Evolutionary conservation across 2,329 filamentous ascomycete species (phyloP).

Genomic region (Fusarium nelsonii): DNA sequence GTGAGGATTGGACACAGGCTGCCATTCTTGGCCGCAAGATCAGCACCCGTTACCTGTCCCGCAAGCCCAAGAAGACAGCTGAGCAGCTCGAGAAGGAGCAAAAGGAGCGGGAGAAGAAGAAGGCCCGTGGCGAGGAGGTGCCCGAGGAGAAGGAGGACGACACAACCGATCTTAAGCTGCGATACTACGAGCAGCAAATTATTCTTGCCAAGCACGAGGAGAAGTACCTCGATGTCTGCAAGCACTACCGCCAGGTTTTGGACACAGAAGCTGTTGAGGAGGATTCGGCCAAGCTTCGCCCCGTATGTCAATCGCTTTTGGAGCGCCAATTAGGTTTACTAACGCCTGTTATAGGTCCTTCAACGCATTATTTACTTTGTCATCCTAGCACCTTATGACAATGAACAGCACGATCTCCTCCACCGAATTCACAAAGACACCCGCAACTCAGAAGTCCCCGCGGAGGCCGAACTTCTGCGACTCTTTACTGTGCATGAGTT

Average conservation of each 20-base stretch:
- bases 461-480: conserved; percentile 88
- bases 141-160: conserved; percentile 85
- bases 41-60: conserved; percentile 89
- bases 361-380: conserved; percentile 98
- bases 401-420: conserved; percentile 97
- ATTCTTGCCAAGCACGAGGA: conserved; percentile 94
- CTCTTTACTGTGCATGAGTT: conserved; percentile 95
- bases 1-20: conserved; percentile 95
- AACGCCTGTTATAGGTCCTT: conserved; percentile 70
- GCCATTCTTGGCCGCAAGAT: conserved; percentile 96
- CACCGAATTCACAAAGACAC: conserved; percentile 91
- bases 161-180: conserved; percentile 94
- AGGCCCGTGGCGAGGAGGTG: conserved; percentile 82
- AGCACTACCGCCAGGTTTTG: conserved; percentile 95
- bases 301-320: conserved; percentile 67
- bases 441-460: conserved; percentile 80
- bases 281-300: conserved; percentile 85
- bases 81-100: conserved; percentile 92
- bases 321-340: conserved; percentile 17
- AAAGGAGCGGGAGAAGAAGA: conserved; percentile 89
- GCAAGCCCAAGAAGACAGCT: conserved; percentile 89
- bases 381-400: conserved; percentile 96
- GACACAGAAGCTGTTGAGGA: conserved; percentile 96
- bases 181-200: conserved; percentile 98
- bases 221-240: conserved; percentile 98